phyloP scores from a whole-genome alignment of 371 early-diverging fungal genomes.

The Circinella minor region DNA sequence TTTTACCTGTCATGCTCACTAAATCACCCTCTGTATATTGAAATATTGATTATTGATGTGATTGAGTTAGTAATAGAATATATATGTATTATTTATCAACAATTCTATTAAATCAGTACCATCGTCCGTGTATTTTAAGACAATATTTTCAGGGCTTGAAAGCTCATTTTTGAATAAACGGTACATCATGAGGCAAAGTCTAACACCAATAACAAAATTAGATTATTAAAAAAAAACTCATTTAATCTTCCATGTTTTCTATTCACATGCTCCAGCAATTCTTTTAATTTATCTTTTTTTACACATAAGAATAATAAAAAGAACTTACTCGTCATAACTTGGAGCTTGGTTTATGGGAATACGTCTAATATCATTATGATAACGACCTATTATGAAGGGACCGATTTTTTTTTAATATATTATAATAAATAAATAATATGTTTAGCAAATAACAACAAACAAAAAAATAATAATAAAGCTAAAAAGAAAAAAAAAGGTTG shows the following conservation, averaged over 20 bases:
- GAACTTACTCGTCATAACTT: conserved; percentile 55
- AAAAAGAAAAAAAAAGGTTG: neutral
- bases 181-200: conserved; percentile 60
- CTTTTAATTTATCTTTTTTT: neutral
- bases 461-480: no score
- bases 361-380: conserved; percentile 46
- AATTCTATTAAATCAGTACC: conserved; percentile 29
- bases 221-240: neutral
- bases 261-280: no score
- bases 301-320: neutral
- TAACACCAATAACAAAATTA: conserved; percentile 1
- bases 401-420: no score
- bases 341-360: conserved; percentile 62
- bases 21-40: conserved; percentile 54
- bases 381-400: conserved; percentile 29
- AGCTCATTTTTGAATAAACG: conserved; percentile 53
- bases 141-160: conserved; percentile 48
- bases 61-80: no score
- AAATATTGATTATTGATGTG: neutral
- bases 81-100: neutral
- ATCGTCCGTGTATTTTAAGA: conserved; percentile 59
- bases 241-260: no score
- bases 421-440: no score
- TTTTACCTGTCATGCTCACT: conserved; percentile 49
- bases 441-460: no score